These are phyloP conservation scores for Rhizopogon salebrosus DNA, from an alignment of 768 basidiomycete genomes.

Conservation along the genomic window DNA sequence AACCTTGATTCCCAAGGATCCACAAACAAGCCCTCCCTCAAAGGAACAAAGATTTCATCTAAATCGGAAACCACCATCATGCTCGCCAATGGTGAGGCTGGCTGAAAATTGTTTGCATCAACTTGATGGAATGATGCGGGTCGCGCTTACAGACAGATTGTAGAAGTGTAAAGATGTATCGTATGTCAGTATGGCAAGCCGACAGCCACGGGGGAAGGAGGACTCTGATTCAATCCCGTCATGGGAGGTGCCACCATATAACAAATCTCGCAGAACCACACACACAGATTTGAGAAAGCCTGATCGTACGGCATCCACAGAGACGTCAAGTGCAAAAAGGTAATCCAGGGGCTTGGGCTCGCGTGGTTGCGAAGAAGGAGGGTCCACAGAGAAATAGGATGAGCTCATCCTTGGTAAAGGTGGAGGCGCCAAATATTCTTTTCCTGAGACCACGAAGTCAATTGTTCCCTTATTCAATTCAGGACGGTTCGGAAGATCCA, in stretches of 20 bases:
- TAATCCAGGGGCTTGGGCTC: slow-evolving; percentile 64
- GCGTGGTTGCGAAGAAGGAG: slow-evolving; percentile 41
- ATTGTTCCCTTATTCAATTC: slow-evolving; percentile 90
- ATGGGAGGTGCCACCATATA: slow-evolving; percentile 52
- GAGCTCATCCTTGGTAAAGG: slow-evolving; percentile 49
- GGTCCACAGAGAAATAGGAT: slow-evolving; percentile 49
- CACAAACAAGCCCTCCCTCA: slow-evolving; percentile 69
- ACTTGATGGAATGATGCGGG: slow-evolving; percentile 5
- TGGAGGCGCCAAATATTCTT: slow-evolving; percentile 82
- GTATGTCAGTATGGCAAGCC: slow-evolving; percentile 79
- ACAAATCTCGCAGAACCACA: slow-evolving; percentile 48
- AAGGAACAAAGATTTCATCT: slow-evolving; percentile 87
- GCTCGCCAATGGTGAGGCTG: slow-evolving; percentile 45
- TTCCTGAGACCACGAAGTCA: slow-evolving; percentile 73
- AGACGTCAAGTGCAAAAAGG: slow-evolving; percentile 88
- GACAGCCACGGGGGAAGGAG: slow-evolving; percentile 49
- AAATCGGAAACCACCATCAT: slow-evolving; percentile 86
- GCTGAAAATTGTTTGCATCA: slow-evolving; percentile 15
- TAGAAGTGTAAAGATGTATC: slow-evolving; percentile 83
- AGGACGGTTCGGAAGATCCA: slow-evolving; percentile 77
- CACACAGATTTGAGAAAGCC: slow-evolving; percentile 72
- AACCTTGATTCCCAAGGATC: slow-evolving; percentile 69
- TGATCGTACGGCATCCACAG: slow-evolving; percentile 55
- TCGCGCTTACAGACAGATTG: slow-evolving; percentile 68
- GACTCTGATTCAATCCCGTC: slow-evolving; percentile 39